These are phyloP conservation scores for Polychaeton citri DNA, from an alignment of 2,329 filamentous ascomycete genomes.

Conservation along the genomic window DNA sequence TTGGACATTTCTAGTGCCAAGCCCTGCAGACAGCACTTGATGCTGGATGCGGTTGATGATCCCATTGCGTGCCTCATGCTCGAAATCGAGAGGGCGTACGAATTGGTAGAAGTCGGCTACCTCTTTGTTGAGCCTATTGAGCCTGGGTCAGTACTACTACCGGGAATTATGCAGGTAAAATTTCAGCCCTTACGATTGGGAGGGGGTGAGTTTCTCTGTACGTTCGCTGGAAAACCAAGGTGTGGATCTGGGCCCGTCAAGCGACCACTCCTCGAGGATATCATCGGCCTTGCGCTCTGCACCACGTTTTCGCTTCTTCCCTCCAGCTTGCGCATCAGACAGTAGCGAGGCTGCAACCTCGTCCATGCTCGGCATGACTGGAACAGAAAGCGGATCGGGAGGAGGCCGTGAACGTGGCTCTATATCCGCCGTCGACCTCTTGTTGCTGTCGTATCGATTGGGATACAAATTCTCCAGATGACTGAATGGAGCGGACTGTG, in stretches of 20 bases:
- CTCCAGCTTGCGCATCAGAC: slow-evolving; percentile 1
- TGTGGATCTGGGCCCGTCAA: slow-evolving; percentile 27
- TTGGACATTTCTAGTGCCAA: slow-evolving; percentile 35
- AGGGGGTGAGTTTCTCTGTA: neutral
- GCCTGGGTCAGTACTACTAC: no score
- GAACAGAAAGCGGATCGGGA: slow-evolving; percentile 6
- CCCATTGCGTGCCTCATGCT: slow-evolving; percentile 59
- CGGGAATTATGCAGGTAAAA: no score
- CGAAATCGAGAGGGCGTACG: slow-evolving; percentile 63
- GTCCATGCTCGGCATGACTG: slow-evolving; percentile 12
- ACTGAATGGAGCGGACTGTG: neutral
- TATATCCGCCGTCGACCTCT: neutral
- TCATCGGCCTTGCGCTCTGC: slow-evolving; percentile 26
- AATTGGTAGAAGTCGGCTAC: slow-evolving; percentile 80
- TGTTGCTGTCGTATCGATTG: neutral
- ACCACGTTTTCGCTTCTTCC: slow-evolving; percentile 55
- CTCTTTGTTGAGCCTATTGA: slow-evolving; percentile 63
- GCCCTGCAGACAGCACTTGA: slow-evolving; percentile 36
- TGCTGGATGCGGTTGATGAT: slow-evolving; percentile 56
- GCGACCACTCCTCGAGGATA: slow-evolving; percentile 32
- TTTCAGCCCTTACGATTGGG: no score
- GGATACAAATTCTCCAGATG: neutral
- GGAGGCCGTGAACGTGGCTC: slow-evolving; percentile 11
- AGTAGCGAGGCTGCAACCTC: slow-evolving; percentile 8
- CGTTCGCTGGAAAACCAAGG: slow-evolving; percentile 54